Evolutionary conservation across 1,284 basidiomycete genomes (phyloP), one percentile per base, ranked within the genome.

Genomic region (Inonotus hispidus): DNA sequence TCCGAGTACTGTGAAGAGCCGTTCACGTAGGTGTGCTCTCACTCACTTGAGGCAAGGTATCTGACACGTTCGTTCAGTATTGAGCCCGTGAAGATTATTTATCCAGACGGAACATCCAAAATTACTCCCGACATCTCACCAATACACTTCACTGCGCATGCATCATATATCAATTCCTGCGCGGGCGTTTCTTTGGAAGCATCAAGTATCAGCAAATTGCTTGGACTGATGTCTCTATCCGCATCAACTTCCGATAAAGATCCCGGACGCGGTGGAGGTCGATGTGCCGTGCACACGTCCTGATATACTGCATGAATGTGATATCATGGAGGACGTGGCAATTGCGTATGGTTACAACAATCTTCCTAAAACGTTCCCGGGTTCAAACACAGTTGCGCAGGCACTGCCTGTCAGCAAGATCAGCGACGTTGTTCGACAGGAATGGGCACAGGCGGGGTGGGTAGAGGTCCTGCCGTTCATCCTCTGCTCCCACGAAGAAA

Each of bases 301-400:
- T 0, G 96, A 99, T 71, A 97, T 99, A 66, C 78, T 99, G 62
- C 97, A 99, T 72, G 95, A 98, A 74, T 98, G 95, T 70, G 96
- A 99, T 73, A 83, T 99, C 69, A 93, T 99, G 88, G 96, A 99
- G 72, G 96, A 99, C 68, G 93, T 90, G 0, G 97, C 97, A 3
- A 95, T 99, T 65, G 96, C 94, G 0, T 98, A 95, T 71, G 97
- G 97, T 1, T 99, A 95, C 80, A 98, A 99, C 78, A 96, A 96
- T 70, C 81, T 99, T 49, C 93, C 93, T 1, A 84, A 91, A 67
- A 87, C 87, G 11, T 95, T 98, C 84, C 96, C 97, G 0, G 76
- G 85, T 1, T 97, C 95, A n/a, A 96, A 90, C 71, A 98, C 97
- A 2, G 93, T 99, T 38, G 96, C 93, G 19, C 93, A 95, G 70